Percentiles rank a stretch among this genome's conserved stretches.
These are phyloP conservation scores for Glonium stellatum DNA, from an alignment of 495 filamentous ascomycete species.

Conservation along the genomic window DNA sequence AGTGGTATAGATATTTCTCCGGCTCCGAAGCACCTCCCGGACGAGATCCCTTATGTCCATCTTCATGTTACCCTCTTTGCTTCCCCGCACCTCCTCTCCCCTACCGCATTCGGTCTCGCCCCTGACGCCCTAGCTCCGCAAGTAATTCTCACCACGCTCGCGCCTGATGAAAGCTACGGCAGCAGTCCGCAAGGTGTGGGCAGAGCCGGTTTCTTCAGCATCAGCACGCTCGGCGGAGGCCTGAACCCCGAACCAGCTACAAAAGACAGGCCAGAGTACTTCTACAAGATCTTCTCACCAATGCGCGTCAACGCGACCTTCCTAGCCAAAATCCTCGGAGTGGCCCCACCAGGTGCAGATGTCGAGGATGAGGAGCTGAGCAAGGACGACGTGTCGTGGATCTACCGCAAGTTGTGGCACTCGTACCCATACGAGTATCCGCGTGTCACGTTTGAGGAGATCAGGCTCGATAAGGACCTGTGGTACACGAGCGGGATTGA, in stretches of 20 bases:
- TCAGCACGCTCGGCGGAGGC: slow-evolving; percentile 66
- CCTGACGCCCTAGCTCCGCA: slow-evolving; percentile 50
- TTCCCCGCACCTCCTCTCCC: slow-evolving; percentile 60
- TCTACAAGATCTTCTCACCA: slow-evolving; percentile 96
- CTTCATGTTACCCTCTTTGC: slow-evolving; percentile 87
- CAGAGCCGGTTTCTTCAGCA: slow-evolving; percentile 73
- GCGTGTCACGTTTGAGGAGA: slow-evolving; percentile 79
- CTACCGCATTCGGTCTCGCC: slow-evolving; percentile 61
- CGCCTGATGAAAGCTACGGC: slow-evolving; percentile 46
- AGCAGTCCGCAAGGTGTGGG: slow-evolving; percentile 54
- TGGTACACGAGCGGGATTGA: slow-evolving; percentile 95
- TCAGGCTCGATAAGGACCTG: slow-evolving; percentile 56
- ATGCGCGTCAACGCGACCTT: slow-evolving; percentile 56
- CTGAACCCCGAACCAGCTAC: slow-evolving; percentile 46
- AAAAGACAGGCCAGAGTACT: slow-evolving; percentile 53
- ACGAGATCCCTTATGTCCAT: slow-evolving; percentile 71
- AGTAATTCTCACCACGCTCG: slow-evolving; percentile 76
- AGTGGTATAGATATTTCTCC: slow-evolving; percentile 55
- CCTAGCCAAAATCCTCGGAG: slow-evolving; percentile 47
- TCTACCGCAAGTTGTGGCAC: slow-evolving; percentile 66
- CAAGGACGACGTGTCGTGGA: slow-evolving; percentile 64
- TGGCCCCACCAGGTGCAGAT: neutral
- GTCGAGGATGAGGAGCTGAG: slow-evolving; percentile 12
- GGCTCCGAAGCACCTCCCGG: slow-evolving; percentile 47
- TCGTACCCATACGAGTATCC: slow-evolving; percentile 80